Evolutionary conservation across 106 monocot species (phyloP), one percentile per base, ranked within the genome.

Genomic region (Cymbidium sinense): DNA sequence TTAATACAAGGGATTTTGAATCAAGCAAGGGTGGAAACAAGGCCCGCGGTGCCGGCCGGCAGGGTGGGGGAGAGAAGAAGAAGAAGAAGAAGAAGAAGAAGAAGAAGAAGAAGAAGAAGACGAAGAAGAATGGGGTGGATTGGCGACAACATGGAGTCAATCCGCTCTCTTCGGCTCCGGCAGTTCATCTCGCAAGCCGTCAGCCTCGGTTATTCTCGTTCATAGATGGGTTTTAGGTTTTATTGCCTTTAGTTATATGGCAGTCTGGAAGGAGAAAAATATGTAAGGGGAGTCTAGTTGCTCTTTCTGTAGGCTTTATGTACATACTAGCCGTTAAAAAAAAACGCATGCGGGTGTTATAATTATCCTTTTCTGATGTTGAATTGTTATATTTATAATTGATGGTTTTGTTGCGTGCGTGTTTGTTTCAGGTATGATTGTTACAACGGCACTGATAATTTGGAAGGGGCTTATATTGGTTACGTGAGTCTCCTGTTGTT

Each of bases 111-210:
- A 64, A 88, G 37, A 43, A 43, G 11, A 25, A 19, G 2, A 13
- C 30, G 72, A 64, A 3, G 70, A 88, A 71, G 0, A 64, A 88
- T 88, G 88, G 85, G 79, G 67, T 85, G 82, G 85, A 62, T 85
- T 54, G 79, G 80, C 8, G 82, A 80, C 3, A 78, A 75, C 50
- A 2, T 89, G 77, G 90, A 93, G 43, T 88, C 90, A n/a, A 86
- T 90, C 70, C 82, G 88, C 25, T 93, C 90, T 70, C 30, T 90
- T 28, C 90, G 86, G 79, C 77, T 88, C 86, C 65, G 93, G 78
- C 88, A 85, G 6, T 69, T 85, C 50, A 77, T 90, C 70, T 81
- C 86, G 35, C 93, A 93, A 75, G 79, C 76, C 76, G 80, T 90
- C 73, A 90, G 84, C 81, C 88, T 93, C 29, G 93, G 90, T 88